Conservation (phyloP, 2,329 filamentous ascomycete genomes). For the Colletotrichum destructivum region DNA sequence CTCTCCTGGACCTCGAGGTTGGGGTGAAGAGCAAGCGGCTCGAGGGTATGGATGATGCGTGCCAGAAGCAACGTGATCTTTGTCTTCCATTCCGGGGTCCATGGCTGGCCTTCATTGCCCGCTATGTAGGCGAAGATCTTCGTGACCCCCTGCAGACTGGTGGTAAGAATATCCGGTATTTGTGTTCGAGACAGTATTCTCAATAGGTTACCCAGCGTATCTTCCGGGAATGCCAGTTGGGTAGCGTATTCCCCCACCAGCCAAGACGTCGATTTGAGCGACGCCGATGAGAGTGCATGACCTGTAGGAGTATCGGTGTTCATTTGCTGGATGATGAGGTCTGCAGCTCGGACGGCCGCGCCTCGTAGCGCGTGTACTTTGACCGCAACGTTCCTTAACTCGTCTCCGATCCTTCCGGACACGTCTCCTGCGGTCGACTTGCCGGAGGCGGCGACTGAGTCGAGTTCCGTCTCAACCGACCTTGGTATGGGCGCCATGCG, state of each 20-base stretch:
- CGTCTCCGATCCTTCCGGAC: slow-evolving; percentile 82
- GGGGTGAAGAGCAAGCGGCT: slow-evolving; percentile 84
- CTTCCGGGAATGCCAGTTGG: slow-evolving; percentile 79
- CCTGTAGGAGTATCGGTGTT: slow-evolving; percentile 66
- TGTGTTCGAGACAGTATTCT: slow-evolving; percentile 73
- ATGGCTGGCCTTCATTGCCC: slow-evolving; percentile 74
- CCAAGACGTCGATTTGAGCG: slow-evolving; percentile 85
- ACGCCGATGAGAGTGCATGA: slow-evolving; percentile 72
- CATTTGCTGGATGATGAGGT: slow-evolving; percentile 77
- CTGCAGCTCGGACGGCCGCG: slow-evolving; percentile 87
- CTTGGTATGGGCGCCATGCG: slow-evolving; percentile 74
- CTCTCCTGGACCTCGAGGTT: slow-evolving; percentile 95
- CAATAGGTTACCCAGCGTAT: slow-evolving; percentile 81
- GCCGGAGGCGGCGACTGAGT: slow-evolving; percentile 48
- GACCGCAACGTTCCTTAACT: slow-evolving; percentile 91
- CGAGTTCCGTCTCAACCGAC: slow-evolving; percentile 55
- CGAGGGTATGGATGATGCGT: slow-evolving; percentile 85
- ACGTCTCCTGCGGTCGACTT: slow-evolving; percentile 61
- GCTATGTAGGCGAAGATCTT: slow-evolving; percentile 87
- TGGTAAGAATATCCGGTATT: slow-evolving; percentile 78
- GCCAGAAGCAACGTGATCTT: slow-evolving; percentile 84
- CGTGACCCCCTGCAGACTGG: slow-evolving; percentile 86
- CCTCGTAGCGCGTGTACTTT: slow-evolving; percentile 88
- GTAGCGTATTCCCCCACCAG: slow-evolving; percentile 89
- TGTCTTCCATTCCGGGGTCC: slow-evolving; percentile 82